phyloP scores from a whole-genome alignment of 176 grass and related monocot genomes.

The Ensete glaucum region DNA sequence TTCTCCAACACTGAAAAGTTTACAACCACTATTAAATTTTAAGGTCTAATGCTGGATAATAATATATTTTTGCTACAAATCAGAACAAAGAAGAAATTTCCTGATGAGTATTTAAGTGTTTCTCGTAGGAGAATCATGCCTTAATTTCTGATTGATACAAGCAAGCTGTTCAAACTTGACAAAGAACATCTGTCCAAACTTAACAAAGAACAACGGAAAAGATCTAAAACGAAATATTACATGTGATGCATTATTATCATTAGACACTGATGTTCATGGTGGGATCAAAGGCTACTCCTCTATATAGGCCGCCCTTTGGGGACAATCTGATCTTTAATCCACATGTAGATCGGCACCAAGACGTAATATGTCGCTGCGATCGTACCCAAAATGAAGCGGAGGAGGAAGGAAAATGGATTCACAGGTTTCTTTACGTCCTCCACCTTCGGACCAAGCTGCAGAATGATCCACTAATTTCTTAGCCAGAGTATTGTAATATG shows the following conservation, averaged over 20 bases:
- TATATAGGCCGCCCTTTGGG: constrained; percentile 93
- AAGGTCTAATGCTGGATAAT: too few relatives aligned
- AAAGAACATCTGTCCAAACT: neutral
- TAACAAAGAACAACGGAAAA: neutral
- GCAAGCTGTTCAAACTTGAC: neutral
- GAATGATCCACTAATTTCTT: neutral
- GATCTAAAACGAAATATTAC: neutral
- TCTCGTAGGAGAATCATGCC: neutral
- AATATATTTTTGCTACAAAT: too few relatives aligned
- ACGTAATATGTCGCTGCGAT: constrained; percentile 78
- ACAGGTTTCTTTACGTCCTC: constrained; percentile 84
- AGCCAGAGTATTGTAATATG: too few relatives aligned
- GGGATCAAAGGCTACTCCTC: constrained; percentile 2
- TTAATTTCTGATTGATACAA: neutral
- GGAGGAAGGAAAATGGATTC: constrained; percentile 74
- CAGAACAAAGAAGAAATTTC: too few relatives aligned
- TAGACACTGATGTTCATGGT: neutral
- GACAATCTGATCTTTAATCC: constrained; percentile 93
- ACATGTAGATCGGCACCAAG: constrained; percentile 97
- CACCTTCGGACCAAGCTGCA: constrained; percentile 78
- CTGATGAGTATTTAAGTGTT: too few relatives aligned
- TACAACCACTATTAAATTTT: too few relatives aligned
- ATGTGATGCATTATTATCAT: neutral
- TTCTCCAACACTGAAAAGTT: too few relatives aligned
- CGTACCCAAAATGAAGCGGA: constrained; percentile 67